phyloP scores from a whole-genome alignment of 2,329 filamentous ascomycete genomes.

The Ophiostoma tasmaniense region DNA sequence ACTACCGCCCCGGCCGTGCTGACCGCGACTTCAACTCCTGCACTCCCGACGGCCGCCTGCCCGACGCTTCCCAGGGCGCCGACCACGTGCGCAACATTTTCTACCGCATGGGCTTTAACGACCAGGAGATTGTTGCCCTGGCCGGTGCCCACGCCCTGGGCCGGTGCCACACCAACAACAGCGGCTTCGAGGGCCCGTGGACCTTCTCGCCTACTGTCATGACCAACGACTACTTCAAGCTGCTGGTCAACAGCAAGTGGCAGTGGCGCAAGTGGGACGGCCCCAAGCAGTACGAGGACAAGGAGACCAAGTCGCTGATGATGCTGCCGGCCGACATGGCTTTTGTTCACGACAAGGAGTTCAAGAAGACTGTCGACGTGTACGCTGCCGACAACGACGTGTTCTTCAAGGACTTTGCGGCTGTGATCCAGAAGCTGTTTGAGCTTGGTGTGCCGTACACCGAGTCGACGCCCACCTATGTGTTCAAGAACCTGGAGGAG shows the following conservation, averaged over 20 bases:
- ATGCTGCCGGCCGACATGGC: constrained; percentile 93
- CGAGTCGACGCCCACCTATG: constrained; percentile 51
- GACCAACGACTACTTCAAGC: constrained; percentile 90
- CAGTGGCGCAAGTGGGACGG: constrained; percentile 84
- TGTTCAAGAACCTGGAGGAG: constrained; percentile 51
- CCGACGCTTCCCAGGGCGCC: constrained; percentile 62
- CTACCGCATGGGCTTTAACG: constrained; percentile 94
- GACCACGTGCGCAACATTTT: constrained; percentile 88
- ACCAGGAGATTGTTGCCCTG: constrained; percentile 91
- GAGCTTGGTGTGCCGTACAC: constrained; percentile 90
- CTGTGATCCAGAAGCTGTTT: constrained; percentile 72
- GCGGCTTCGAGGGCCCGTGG: constrained; percentile 83
- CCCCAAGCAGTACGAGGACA: constrained; percentile 84
- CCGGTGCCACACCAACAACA: constrained; percentile 78
- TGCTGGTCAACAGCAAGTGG: constrained; percentile 90
- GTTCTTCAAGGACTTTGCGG: constrained; percentile 90
- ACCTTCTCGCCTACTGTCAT: constrained; percentile 84
- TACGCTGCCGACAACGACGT: constrained; percentile 85
- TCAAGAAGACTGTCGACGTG: constrained; percentile 69
- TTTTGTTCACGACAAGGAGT: constrained; percentile 78
- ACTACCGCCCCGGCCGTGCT: constrained; percentile 76
- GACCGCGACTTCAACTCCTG: constrained; percentile 76
- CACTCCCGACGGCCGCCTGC: constrained; percentile 83
- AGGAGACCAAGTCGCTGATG: constrained; percentile 81
- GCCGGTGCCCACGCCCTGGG: constrained; percentile 79